These are phyloP conservation scores for Podaxis rugospora DNA, from an alignment of 768 basidiomycete genomes.

Conservation along the genomic window DNA sequence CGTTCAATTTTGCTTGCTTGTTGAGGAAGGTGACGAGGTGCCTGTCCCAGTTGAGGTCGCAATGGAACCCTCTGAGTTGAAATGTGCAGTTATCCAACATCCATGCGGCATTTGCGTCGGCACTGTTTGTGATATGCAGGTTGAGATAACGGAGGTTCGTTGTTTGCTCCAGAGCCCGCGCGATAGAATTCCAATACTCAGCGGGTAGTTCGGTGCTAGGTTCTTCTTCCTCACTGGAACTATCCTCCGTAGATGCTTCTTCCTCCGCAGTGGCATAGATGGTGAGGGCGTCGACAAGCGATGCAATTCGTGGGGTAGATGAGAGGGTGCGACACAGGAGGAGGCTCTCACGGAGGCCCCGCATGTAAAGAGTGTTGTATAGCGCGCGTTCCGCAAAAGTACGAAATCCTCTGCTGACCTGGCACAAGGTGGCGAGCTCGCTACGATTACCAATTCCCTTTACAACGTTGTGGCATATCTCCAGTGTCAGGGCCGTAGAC, in stretches of 20 bases:
- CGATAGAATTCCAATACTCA: constrained; percentile 48
- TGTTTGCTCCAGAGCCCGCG: constrained; percentile 43
- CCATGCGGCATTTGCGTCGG: constrained; percentile 33
- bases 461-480: constrained; percentile 55
- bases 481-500: constrained; percentile 57
- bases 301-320: constrained; percentile 41
- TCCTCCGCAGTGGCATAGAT: constrained; percentile 35
- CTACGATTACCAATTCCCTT: constrained; percentile 44
- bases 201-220: constrained; percentile 24
- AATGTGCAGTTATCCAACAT: constrained; percentile 41
- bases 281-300: constrained; percentile 50
- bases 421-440: constrained; percentile 54
- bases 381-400: constrained; percentile 51
- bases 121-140: constrained; percentile 38
- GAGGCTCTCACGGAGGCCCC: constrained; percentile 32
- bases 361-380: constrained; percentile 54
- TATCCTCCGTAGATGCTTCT: constrained; percentile 18
- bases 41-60: constrained; percentile 63
- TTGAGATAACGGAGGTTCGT: constrained; percentile 47
- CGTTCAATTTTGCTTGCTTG: constrained; percentile 40
- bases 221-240: constrained; percentile 21
- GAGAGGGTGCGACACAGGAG: constrained; percentile 45
- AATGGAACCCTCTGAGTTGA: constrained; percentile 56
- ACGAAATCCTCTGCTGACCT: constrained; percentile 54
- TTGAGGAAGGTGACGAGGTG: constrained; percentile 51